Evolutionary conservation across 2,329 filamentous ascomycete species (phyloP).

Genomic region (Elsinoe batatas): DNA sequence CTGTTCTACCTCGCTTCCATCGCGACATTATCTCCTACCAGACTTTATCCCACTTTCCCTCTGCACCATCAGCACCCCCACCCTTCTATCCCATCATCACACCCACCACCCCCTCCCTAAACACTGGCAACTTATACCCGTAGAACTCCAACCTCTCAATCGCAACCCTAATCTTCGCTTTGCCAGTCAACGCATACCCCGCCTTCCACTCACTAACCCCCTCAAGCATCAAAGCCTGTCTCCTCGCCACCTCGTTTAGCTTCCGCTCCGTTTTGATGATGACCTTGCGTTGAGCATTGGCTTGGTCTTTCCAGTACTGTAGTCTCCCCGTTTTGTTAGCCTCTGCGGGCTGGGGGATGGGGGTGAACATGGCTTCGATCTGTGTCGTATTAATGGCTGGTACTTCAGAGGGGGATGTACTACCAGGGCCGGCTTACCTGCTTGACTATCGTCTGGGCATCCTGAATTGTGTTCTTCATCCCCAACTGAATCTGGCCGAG

Average conservation of each 20-base stretch:
- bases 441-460: not conserved
- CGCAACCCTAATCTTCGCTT: not conserved
- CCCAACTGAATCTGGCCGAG: too few relatives aligned
- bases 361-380: not conserved
- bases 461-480: too few relatives aligned
- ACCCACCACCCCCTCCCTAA: too few relatives aligned
- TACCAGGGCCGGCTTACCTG: not conserved
- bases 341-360: not conserved
- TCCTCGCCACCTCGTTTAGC: not conserved
- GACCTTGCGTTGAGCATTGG: not conserved
- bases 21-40: too few relatives aligned
- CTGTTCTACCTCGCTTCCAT: too few relatives aligned
- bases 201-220: not conserved
- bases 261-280: not conserved
- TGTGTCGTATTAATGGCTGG: not conserved
- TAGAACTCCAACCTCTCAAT: not conserved
- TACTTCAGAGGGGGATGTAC: not conserved
- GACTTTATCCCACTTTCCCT: too few relatives aligned
- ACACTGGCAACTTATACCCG: too few relatives aligned
- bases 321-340: not conserved
- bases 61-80: too few relatives aligned
- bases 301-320: not conserved
- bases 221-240: not conserved
- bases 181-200: not conserved
- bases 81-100: too few relatives aligned